phyloP scores from a whole-genome alignment of 2,329 filamentous ascomycete genomes.

The Escovopsis sp. region DNA sequence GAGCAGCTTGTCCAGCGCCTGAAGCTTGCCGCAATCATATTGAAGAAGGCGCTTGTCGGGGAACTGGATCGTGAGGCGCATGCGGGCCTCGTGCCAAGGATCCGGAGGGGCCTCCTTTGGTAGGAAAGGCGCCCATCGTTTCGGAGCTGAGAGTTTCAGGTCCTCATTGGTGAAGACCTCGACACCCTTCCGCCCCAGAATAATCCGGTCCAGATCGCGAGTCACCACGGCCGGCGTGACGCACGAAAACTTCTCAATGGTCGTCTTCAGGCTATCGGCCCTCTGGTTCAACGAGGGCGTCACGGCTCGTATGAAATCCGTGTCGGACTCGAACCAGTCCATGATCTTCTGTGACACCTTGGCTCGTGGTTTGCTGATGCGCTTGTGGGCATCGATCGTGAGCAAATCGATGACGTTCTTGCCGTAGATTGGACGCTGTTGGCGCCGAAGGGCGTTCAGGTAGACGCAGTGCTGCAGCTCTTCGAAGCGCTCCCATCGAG shows the following conservation, averaged over 20 bases:
- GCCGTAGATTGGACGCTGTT: slow-evolving; percentile 70
- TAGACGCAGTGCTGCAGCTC: slow-evolving; percentile 71
- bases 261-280: slow-evolving; percentile 55
- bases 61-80: slow-evolving; percentile 88
- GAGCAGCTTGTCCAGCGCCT: slow-evolving; percentile 73
- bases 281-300: slow-evolving; percentile 63
- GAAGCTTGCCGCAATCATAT: slow-evolving; percentile 94
- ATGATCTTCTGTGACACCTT: slow-evolving; percentile 47
- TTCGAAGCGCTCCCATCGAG: slow-evolving; percentile 55
- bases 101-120: slow-evolving; percentile 47
- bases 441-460: slow-evolving; percentile 65
- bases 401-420: slow-evolving; percentile 62
- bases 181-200: slow-evolving; percentile 47
- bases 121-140: slow-evolving; percentile 40
- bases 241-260: slow-evolving; percentile 78
- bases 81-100: slow-evolving; percentile 85
- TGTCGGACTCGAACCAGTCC: slow-evolving; percentile 62
- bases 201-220: slow-evolving; percentile 54
- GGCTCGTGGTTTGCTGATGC: slow-evolving; percentile 36
- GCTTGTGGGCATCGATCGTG: slow-evolving; percentile 44
- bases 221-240: slow-evolving; percentile 82
- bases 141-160: slow-evolving; percentile 41
- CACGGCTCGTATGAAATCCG: slow-evolving; percentile 47
- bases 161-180: slow-evolving; percentile 42
- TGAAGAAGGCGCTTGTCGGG: slow-evolving; percentile 92